Percentiles rank a stretch among this genome's conserved stretches.
phyloP scores from a whole-genome alignment of 2,329 filamentous ascomycete species.

The Neoscytalidium dimidiatum region DNA sequence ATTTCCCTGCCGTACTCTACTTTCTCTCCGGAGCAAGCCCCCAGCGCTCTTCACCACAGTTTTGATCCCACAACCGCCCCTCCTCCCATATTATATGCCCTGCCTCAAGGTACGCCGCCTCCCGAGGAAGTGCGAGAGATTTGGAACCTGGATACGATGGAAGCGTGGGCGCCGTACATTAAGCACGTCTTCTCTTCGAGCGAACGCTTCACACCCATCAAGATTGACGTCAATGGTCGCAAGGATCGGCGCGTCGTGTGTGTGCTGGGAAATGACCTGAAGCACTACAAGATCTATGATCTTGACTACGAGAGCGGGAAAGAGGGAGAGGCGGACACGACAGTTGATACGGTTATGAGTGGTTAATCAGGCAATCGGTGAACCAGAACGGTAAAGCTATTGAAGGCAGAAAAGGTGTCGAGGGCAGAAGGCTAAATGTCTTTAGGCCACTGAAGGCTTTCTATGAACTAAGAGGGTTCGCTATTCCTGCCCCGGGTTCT shows the following conservation, averaged over 20 bases:
- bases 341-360: constrained; percentile 21
- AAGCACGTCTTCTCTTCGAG: constrained; percentile 50
- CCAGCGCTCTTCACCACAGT: constrained; percentile 13
- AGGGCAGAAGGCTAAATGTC: too few species aligned
- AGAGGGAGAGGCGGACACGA: constrained; percentile 18
- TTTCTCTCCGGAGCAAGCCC: constrained; percentile 11
- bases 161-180: constrained; percentile 29
- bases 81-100: background rate
- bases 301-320: constrained; percentile 39
- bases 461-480: too few species aligned
- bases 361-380: background rate
- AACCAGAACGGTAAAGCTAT: background rate
- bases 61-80: background rate
- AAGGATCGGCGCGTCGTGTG: constrained; percentile 55
- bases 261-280: constrained; percentile 55
- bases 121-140: background rate
- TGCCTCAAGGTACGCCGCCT: constrained; percentile 2
- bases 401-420: background rate
- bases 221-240: constrained; percentile 58
- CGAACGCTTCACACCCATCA: constrained; percentile 50
- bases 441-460: too few species aligned
- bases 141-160: constrained; percentile 20
- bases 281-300: constrained; percentile 59
- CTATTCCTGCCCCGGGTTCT: too few species aligned
- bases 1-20: constrained; percentile 28